A percentile compares a stretch with the other conserved stretches of the same genome.
Evolutionary conservation across 805 yeast species (phyloP).

Genomic region (Starmera caribaea): DNA sequence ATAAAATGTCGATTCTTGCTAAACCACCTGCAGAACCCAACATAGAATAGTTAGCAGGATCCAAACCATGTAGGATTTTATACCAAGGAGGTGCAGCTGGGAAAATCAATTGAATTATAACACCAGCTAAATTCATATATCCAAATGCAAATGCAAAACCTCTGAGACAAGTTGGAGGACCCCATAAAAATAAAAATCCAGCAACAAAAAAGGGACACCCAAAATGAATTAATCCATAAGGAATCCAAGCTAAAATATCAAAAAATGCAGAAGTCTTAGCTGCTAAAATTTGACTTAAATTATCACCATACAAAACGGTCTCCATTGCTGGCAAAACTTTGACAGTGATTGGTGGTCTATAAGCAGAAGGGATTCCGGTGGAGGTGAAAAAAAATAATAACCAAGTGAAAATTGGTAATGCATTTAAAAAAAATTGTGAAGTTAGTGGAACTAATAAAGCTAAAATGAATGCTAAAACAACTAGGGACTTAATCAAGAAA

Average conservation of each 20-base stretch:
- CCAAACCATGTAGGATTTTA: conserved; percentile 70
- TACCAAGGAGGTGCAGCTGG: conserved; percentile 99
- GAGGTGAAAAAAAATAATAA: conserved; percentile 72
- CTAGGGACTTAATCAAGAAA: conserved; percentile 25
- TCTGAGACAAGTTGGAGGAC: conserved; percentile 80
- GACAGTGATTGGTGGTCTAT: conserved; percentile 86
- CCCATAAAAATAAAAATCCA: conserved; percentile 67
- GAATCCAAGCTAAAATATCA: conserved; percentile 90
- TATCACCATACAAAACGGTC: conserved; percentile 86
- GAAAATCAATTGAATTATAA: conserved; percentile 66
- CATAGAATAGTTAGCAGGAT: conserved; percentile 88
- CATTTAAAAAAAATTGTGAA: conserved; percentile 75
- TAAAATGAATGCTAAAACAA: conserved; percentile 29
- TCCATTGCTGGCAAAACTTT: conserved; percentile 86
- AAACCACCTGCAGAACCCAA: conserved; percentile 94
- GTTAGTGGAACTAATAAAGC: conserved; percentile 63
- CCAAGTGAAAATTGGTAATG: conserved; percentile 82
- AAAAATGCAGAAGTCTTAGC: conserved; percentile 52
- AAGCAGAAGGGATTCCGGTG: conserved; percentile 57
- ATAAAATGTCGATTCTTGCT: conserved; percentile 69
- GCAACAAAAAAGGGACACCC: conserved; percentile 88
- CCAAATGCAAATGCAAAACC: conserved; percentile 92
- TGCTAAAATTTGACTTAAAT: conserved; percentile 75
- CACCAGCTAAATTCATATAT: conserved; percentile 85
- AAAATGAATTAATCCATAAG: conserved; percentile 87